Conservation (phyloP, 1,284 basidiomycete genomes). For the Puccinia brachypodii region DNA sequence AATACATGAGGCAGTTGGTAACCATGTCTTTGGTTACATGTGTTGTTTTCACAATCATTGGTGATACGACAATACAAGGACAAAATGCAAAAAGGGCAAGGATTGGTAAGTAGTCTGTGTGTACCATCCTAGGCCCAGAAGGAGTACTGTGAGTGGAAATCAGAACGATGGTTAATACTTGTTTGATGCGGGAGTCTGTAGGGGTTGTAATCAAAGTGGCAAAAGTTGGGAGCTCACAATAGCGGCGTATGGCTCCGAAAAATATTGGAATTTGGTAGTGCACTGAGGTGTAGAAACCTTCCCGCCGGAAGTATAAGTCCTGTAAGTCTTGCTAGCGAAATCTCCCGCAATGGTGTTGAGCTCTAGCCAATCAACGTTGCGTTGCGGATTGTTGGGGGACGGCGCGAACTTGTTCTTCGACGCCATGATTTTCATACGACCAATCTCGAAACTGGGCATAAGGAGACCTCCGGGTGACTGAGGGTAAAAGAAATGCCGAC, state of each 20-base stretch:
- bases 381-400: background rate
- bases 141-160: background rate
- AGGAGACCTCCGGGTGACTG: background rate
- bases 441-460: background rate
- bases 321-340: background rate
- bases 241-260: background rate
- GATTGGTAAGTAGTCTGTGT: too few relatives aligned
- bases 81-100: too few relatives aligned
- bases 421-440: background rate
- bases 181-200: background rate
- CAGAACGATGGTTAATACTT: background rate
- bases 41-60: too few relatives aligned
- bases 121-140: background rate
- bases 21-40: too few relatives aligned
- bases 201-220: background rate
- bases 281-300: background rate
- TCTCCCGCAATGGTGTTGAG: background rate
- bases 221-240: background rate
- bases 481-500: background rate
- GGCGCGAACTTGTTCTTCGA: background rate
- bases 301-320: background rate
- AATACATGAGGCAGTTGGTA: too few relatives aligned
- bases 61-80: too few relatives aligned
- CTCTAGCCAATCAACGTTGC: conserved; percentile 11
- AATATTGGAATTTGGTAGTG: background rate